Base-by-base conservation (phyloP, 2,329 filamentous ascomycete genomes). In the Fusarium poae region DNA sequence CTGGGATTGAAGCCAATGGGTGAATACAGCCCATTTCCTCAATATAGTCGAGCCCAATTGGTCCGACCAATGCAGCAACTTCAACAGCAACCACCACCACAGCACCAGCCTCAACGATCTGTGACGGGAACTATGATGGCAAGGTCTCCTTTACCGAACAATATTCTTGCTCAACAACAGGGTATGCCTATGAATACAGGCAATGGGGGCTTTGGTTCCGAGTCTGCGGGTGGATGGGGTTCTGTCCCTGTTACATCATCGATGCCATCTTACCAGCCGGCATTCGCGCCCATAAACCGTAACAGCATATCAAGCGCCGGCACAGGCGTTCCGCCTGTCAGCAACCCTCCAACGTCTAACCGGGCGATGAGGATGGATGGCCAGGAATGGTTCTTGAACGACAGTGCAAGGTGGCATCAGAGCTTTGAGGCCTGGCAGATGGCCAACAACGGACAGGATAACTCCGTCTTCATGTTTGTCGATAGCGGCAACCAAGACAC, bases 361-460 rank as follows among this genome's bases (percentile, higher is more conserved):
- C 75, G 59, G 57, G 74, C 57, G 18, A 57, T 74, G 64, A 77
- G 78, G 8, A 77, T 88, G 44, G 85, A 87, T 62, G 82, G 82
- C 11, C 83, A 85, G 63, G 84, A 88, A 39, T 89, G 85, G 84
- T 86, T 87, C 68, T 75, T 88, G 21, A 86, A 82, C 54, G 86
- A 88, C 62, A 83, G 86, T 20, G 85, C 84, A 27, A 85, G 81
- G 62, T 88, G 86, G 85, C 85, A 88, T 60, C 84, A 87, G 56
- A 83, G 86, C 62, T 88, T 88, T 70, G 82, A 86, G 56, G 77
- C 80, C 4, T 88, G 86, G 86, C 82, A 81, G 34, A 75, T 82
- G 55, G 75, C 78, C 29, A 73, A 70, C 55, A 58, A 65, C 29
- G 70, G 69, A 4, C 65, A 76, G 35, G 66, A 72, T 25, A 72